Evolutionary conservation across 176 grass and related monocot genomes (phyloP), one percentile per base, ranked within the genome.

Genomic region (Aegilops bicornis): DNA sequence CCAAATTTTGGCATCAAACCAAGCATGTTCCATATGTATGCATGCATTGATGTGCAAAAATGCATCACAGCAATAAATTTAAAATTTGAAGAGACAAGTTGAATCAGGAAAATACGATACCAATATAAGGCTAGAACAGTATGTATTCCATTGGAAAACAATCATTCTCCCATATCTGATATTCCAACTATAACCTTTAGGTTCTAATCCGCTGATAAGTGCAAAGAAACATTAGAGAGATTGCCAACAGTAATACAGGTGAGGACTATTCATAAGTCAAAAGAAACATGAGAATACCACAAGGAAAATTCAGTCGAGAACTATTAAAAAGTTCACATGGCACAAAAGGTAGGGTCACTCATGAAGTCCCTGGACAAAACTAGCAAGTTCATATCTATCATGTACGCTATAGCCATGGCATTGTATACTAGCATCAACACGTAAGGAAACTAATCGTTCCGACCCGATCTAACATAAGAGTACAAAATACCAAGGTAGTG

Each of bases 331-430:
- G 25, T 37, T 69, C 3, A 39, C 5, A 84, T 76, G 16, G 36
- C 17, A 62, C 22, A 62, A 60, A 76, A 70, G 66, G 22, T 13
- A 85, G 22, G 47, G 19, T 29, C 33, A 58, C 24, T 37, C 4
- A 61, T 72, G 73, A 0, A 2, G 4, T 36, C 68, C 63, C 61
- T 8, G 19, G 59, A 61, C 14, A 39, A 63, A 87, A n/a, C 30
- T 74, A 74, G 47, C 59, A 80, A 40, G 31, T 45, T 77, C n/a
- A 82, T 63, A 63, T 69, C 35, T 76, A 22, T 13, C 30, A 78
- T n/a, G 22, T 71, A 69, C 9, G 50, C 35, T 42, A 10, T 15
- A 17, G 20, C 22, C 25, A 76, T 64, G 39, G 7, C 37, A 76
- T 35, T 23, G 27, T 25, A 83, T 76, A 47, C 7, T 27, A n/a